These are phyloP conservation scores for Porphyrellus cyaneotinctus DNA, from an alignment of 768 basidiomycete genomes.

Conservation along the genomic window DNA sequence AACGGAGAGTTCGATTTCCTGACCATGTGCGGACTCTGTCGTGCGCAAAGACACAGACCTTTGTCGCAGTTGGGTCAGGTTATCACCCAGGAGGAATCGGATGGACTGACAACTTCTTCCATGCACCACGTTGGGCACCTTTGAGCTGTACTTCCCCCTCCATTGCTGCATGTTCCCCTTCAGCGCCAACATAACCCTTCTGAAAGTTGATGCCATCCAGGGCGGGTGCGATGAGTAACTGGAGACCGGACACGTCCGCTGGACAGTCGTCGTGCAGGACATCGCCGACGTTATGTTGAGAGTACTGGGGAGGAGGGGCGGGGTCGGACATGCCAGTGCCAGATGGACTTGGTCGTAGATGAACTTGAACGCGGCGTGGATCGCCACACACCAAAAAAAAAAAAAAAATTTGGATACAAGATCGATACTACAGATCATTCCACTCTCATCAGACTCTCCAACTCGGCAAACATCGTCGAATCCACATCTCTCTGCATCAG, in stretches of 20 bases:
- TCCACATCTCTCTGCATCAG: conserved; percentile 73
- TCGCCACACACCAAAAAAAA: no score
- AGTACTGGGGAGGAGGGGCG: conserved; percentile 58
- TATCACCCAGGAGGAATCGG: conserved; percentile 10
- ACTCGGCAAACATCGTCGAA: conserved; percentile 67
- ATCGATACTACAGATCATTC: conserved; percentile 44
- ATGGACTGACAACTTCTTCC: conserved; percentile 66
- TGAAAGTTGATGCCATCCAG: conserved; percentile 74
- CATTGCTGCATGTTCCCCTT: conserved; percentile 76
- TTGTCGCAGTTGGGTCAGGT: conserved; percentile 14
- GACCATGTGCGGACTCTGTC: conserved; percentile 57
- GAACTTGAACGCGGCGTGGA: conserved; percentile 3
- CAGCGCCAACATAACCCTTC: conserved; percentile 80
- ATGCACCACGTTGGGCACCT: conserved; percentile 52
- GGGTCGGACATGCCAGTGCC: conserved; percentile 33
- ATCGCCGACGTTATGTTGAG: conserved; percentile 38
- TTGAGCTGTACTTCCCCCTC: conserved; percentile 89
- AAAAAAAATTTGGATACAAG: no score
- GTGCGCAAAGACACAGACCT: conserved; percentile 67
- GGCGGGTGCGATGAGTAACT: conserved; percentile 73
- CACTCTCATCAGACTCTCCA: conserved; percentile 75
- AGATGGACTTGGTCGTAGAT: conserved; percentile 6
- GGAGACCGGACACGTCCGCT: conserved; percentile 37
- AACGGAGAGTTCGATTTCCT: conserved; percentile 62
- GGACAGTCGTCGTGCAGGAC: conserved; percentile 16